Evolutionary conservation across 2,329 filamentous ascomycete genomes (phyloP), one percentile per base, ranked within the genome.

Genomic region (Hymenotorrendiella dingleyae): DNA sequence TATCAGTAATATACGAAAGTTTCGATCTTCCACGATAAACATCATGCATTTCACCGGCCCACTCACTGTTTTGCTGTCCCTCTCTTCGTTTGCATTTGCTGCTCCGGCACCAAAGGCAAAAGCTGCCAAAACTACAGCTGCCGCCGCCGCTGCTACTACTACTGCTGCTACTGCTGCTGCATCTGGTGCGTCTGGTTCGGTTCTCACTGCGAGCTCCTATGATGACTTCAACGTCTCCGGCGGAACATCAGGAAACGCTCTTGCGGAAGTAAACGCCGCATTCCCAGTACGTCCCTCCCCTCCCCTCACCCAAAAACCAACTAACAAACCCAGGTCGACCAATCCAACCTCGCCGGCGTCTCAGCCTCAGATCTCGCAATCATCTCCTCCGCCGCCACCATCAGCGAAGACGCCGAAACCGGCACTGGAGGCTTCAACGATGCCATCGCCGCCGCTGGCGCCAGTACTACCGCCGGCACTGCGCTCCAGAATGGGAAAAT

Each of bases 401-500:
- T 69, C 0, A 73, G 74, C 42, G 75, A 79, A 57, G 57, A 63
- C 19, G 74, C 75, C n/a, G 76, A 79, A 61, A 67, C 62, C 1
- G 62, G 67, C 7, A 64, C 64, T 0, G 55, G 50, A 7, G 68
- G 67, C 26, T 79, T 77, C 64, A 76, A 79, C 61, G 66, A 71
- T 12, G 69, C 73, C 28, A 71, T 75, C 46, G 69, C 73, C 28
- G 71, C 75, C 46, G 65, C 61, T 10, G 68, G 66, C 3, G 72
- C 73, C 7, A 65, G 43, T 6, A 30, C 19, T 4, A 63, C 61
- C 16, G 61, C 64, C 2, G 67, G 64, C 0, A 68, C 64, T 28
- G 70, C 71, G 9, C 64, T 78, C 12, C 64, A 73, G 62, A 66
- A 66, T 38, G 74, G 74, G 53, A 78, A 78, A 64, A 78, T 69